These are phyloP conservation scores for Ogataea hybrid DNA, from an alignment of 1,139 yeast species.

Conservation along the genomic window DNA sequence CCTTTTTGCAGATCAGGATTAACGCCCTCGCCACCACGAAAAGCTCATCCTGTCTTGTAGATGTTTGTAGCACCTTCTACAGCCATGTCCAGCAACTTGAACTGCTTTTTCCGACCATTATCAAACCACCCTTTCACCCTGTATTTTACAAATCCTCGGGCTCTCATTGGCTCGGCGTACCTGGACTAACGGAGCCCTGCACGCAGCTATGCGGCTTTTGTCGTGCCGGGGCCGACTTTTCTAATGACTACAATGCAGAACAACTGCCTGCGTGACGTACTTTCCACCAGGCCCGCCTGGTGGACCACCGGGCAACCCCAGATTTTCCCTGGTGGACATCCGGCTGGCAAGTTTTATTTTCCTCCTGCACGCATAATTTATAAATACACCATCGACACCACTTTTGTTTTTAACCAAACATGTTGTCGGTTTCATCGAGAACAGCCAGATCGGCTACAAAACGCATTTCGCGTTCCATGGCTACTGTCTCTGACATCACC, in stretches of 20 bases:
- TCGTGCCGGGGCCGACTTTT: slow-evolving; percentile 14
- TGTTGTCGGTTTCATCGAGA: slow-evolving; percentile 32
- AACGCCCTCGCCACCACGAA: neutral
- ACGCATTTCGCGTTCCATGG: slow-evolving; percentile 63
- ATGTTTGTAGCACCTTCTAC: neutral
- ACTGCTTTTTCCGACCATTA: neutral
- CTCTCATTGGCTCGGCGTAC: slow-evolving; percentile 14
- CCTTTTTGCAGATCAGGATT: neutral
- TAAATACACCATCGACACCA: slow-evolving; percentile 9
- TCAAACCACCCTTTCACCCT: neutral
- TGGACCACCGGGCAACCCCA: slow-evolving; percentile 2
- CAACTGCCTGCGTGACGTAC: slow-evolving; percentile 2
- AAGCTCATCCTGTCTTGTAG: neutral
- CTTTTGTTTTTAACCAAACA: slow-evolving; percentile 13
- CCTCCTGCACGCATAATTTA: slow-evolving; percentile 11
- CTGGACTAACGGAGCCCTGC: slow-evolving; percentile 14
- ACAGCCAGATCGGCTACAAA: slow-evolving; percentile 25
- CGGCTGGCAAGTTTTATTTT: slow-evolving; percentile 2
- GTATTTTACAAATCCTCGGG: slow-evolving; percentile 14
- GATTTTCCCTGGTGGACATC: slow-evolving; percentile 4
- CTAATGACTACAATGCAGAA: slow-evolving; percentile 5
- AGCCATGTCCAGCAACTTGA: neutral
- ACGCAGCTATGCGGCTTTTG: slow-evolving; percentile 14
- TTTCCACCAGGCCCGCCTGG: slow-evolving; percentile 1
- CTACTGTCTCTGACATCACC: slow-evolving; percentile 68